Percentiles rank a stretch among this genome's conserved stretches.
phyloP scores from a whole-genome alignment of 2,329 filamentous ascomycete species.

The Sclerotinia nivalis region DNA sequence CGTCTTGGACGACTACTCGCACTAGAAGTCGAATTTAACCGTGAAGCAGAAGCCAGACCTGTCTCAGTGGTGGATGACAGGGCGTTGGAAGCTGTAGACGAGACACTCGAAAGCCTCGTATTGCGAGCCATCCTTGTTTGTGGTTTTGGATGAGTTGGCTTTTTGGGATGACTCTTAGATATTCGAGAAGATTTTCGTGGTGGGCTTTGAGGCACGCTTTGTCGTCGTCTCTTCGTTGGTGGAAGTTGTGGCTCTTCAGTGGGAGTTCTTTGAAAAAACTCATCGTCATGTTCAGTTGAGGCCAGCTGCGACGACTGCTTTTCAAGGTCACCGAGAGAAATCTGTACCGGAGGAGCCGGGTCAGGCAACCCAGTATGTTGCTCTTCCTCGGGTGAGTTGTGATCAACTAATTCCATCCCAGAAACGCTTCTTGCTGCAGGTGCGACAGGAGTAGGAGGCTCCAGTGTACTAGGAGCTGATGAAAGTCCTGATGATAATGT shows the following conservation, averaged over 20 bases:
- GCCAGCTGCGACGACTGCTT: not conserved
- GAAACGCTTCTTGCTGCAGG: not conserved
- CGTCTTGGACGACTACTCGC: not conserved
- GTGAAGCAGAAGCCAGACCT: not conserved
- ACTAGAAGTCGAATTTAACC: not conserved
- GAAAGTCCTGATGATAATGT: slow-evolving; percentile 15
- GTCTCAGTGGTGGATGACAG: slow-evolving; percentile 10
- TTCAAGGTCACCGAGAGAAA: not conserved
- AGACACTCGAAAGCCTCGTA: not conserved
- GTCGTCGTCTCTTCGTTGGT: not conserved
- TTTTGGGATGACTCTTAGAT: slow-evolving; percentile 3
- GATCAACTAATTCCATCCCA: not conserved
- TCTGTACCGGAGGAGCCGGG: not conserved
- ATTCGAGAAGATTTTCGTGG: slow-evolving; percentile 20
- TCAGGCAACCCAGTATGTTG: not conserved
- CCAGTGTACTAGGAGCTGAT: slow-evolving; percentile 14
- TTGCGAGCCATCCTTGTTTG: not conserved
- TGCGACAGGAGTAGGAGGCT: slow-evolving; percentile 1
- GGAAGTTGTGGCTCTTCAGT: not conserved
- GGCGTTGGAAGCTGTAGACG: slow-evolving; percentile 3
- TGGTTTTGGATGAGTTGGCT: not conserved
- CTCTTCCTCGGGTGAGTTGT: not conserved
- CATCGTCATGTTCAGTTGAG: not conserved
- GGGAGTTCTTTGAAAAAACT: not conserved
- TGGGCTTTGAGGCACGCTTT: not conserved